A percentile compares a stretch with the other conserved stretches of the same genome.
Evolutionary conservation across 2,329 filamentous ascomycete species (phyloP).

Genomic region (Diaporthe vaccinii): DNA sequence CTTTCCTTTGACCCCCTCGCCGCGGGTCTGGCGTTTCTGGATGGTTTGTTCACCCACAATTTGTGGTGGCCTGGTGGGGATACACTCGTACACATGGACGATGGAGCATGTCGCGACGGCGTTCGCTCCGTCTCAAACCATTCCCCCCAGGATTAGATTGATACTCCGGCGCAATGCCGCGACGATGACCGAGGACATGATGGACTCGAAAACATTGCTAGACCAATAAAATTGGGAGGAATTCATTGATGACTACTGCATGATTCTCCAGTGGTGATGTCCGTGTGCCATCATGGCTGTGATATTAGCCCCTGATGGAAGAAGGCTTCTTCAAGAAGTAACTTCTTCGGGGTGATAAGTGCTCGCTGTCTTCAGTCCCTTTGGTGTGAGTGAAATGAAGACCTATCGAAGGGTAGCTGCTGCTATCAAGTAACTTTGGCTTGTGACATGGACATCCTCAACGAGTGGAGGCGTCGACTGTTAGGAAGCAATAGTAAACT

Average conservation of each 20-base stretch:
- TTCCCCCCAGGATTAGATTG: background rate
- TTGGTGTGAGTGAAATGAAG: no score
- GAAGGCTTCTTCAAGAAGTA: background rate
- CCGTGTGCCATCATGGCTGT: background rate
- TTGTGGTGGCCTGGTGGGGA: slow-evolving; percentile 26
- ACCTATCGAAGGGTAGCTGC: background rate
- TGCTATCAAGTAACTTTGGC: background rate
- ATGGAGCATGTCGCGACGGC: background rate
- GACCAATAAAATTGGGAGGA: slow-evolving; percentile 22
- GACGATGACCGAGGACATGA: slow-evolving; percentile 17
- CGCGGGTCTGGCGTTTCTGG: slow-evolving; percentile 31
- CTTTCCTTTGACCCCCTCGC: background rate
- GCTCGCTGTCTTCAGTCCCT: background rate
- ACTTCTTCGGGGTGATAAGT: background rate
- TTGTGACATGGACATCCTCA: background rate
- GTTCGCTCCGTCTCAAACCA: background rate
- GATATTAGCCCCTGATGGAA: background rate
- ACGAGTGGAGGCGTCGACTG: background rate
- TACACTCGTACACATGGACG: background rate
- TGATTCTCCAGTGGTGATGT: background rate
- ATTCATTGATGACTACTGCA: slow-evolving; percentile 15
- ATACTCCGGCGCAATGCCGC: background rate
- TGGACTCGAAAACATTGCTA: slow-evolving; percentile 18
- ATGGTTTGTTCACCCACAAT: slow-evolving; percentile 26
- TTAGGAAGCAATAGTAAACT: background rate